phyloP scores from a whole-genome alignment of 768 basidiomycete species.

The Mycena maculata region DNA sequence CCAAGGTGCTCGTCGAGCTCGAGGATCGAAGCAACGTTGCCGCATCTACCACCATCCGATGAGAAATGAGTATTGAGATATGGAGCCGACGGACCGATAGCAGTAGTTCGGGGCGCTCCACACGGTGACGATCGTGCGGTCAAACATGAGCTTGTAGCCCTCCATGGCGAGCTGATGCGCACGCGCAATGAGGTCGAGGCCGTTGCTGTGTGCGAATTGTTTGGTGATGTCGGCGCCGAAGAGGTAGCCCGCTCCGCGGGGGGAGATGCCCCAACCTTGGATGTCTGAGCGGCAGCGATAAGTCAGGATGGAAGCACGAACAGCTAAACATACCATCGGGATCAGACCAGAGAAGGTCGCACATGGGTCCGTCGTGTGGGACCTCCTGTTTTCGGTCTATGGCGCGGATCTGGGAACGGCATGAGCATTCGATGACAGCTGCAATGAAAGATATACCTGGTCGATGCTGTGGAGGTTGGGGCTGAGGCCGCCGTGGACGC shows the following conservation, averaged over 20 bases:
- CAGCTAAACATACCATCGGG: slow-evolving; percentile 79
- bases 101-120: slow-evolving; percentile 99
- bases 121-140: slow-evolving; percentile 93
- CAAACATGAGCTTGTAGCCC: slow-evolving; percentile 98
- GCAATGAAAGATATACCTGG: slow-evolving; percentile 67
- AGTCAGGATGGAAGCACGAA: slow-evolving; percentile 3
- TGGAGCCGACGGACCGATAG: slow-evolving; percentile 75
- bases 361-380: slow-evolving; percentile 98
- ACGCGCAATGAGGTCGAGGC: slow-evolving; percentile 93
- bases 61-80: slow-evolving; percentile 17
- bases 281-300: slow-evolving; percentile 68
- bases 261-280: slow-evolving; percentile 94
- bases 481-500: slow-evolving; percentile 96
- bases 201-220: slow-evolving; percentile 89
- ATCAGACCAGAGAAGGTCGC: slow-evolving; percentile 99
- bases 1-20: slow-evolving; percentile 93
- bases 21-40: slow-evolving; percentile 95
- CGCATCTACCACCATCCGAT: slow-evolving; percentile 68
- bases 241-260: slow-evolving; percentile 96
- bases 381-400: slow-evolving; percentile 98
- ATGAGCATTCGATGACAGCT: slow-evolving; percentile 11
- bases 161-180: slow-evolving; percentile 99
- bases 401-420: slow-evolving; percentile 76
- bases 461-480: slow-evolving; percentile 89
- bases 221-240: slow-evolving; percentile 95